Evolutionary conservation across 345 rosid species (phyloP).

Genomic region (Eucalyptus brandiana): DNA sequence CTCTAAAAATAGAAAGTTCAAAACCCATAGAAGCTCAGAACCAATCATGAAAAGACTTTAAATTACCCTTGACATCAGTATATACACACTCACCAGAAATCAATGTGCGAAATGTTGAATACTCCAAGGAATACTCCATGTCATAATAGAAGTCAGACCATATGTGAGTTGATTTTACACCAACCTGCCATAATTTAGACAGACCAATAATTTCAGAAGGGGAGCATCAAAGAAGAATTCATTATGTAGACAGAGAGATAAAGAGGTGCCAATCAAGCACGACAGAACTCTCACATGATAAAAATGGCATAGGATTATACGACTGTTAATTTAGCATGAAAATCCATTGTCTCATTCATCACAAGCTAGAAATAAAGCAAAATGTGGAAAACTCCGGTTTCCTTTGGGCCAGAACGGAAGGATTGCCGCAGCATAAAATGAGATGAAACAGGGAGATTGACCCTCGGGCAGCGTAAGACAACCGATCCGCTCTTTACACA

Average conservation of each 20-base stretch:
- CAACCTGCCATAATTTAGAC: constrained; percentile 34
- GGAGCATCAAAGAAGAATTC: background rate
- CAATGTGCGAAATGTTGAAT: constrained; percentile 70
- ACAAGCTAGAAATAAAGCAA: background rate
- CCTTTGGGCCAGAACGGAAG: background rate
- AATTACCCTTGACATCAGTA: background rate
- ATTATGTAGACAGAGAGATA: background rate
- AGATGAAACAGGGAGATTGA: background rate
- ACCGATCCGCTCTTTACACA: background rate
- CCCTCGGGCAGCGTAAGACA: background rate
- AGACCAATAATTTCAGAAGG: background rate
- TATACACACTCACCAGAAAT: constrained; percentile 27
- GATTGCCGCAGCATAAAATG: background rate
- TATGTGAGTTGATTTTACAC: constrained; percentile 20
- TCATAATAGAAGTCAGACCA: constrained; percentile 65
- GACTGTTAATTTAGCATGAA: background rate
- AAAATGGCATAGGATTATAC: background rate
- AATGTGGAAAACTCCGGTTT: background rate
- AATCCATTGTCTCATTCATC: background rate
- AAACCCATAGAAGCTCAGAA: background rate
- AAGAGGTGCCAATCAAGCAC: background rate
- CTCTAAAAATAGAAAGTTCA: background rate
- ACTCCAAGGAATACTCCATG: constrained; percentile 87
- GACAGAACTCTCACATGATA: background rate
- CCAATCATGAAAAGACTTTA: background rate